Evolutionary conservation across 305 asterid species (phyloP).

Genomic region (Fraxinus paxiana): DNA sequence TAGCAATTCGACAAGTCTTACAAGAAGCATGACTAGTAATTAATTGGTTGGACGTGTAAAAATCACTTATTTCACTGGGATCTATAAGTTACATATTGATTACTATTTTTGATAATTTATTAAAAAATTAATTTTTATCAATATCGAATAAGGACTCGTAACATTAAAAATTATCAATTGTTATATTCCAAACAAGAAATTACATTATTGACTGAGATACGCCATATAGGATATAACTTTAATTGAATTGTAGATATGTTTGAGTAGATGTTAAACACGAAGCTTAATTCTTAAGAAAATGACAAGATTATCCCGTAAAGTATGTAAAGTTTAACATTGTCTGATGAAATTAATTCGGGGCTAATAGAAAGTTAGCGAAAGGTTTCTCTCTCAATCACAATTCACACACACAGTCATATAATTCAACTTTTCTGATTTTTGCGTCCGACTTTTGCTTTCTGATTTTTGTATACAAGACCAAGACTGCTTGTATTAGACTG

Average conservation of each 20-base stretch:
- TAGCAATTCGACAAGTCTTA: neutral
- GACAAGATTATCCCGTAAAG: neutral
- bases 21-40: neutral
- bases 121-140: neutral
- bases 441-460: conserved; percentile 11
- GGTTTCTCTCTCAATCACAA: conserved; percentile 14
- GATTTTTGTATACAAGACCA: neutral
- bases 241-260: neutral
- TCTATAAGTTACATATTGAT: neutral
- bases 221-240: neutral
- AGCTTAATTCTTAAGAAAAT: neutral
- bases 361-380: neutral
- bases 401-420: neutral
- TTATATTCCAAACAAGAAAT: neutral
- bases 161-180: neutral
- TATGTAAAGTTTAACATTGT: neutral
- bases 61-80: neutral
- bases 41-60: neutral
- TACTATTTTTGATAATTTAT: no score
- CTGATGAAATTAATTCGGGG: neutral
- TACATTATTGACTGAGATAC: neutral
- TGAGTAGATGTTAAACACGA: neutral
- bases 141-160: neutral
- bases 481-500: neutral
- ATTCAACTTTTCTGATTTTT: neutral